Base-by-base conservation (phyloP, 2,329 filamentous ascomycete species). In the Juglanconis juglandina region DNA sequence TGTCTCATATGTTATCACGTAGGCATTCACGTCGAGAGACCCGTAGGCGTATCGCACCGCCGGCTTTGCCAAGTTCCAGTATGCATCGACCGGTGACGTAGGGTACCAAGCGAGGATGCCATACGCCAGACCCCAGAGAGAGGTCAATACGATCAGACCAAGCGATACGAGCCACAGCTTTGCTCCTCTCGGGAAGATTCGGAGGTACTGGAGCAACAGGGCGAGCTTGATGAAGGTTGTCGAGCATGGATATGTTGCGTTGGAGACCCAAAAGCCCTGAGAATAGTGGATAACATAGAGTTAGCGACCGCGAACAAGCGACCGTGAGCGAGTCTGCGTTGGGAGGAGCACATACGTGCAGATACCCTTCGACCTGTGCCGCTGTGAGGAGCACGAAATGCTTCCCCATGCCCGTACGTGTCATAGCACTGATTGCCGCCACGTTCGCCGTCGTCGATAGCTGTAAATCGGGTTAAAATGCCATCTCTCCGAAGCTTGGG, bases 91-190 rank as follows among this genome's bases (percentile, higher is more conserved):
- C 3, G 70, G 70, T 33, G 68, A 39, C 11, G 72, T 73, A 0
- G 73, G 73, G 1, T 71, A 58, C 68, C 70, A 72, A 33, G 70
- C 68, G 9, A 73, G 60, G 30, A 72, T 64, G 24, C 68, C 69
- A 47, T 71, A 73, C 1, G 67, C 66, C 32, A 69, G 7, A 1
- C 71, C 71, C 71, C 71, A 73, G 2, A 71, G 63, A 1, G 66
- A 66, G 4, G 69, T 71, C 48, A 72, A 66, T 6, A 65, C 52
- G 52, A 68, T 67, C 37, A 68, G 49, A 17, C 55, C 47, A 10
- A 69, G 33, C 11, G 68, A 64, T 14, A 69, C 41, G 30, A 54
- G 44, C 4, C 63, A 64, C 4, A 56, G 59, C 33, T 59, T 66
- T 5, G 64, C 48, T 34, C 62, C 60, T 30, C 49, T 35, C 5